These are phyloP conservation scores for Quercus cerris DNA, from an alignment of 306 rosid genomes.

Conservation along the genomic window DNA sequence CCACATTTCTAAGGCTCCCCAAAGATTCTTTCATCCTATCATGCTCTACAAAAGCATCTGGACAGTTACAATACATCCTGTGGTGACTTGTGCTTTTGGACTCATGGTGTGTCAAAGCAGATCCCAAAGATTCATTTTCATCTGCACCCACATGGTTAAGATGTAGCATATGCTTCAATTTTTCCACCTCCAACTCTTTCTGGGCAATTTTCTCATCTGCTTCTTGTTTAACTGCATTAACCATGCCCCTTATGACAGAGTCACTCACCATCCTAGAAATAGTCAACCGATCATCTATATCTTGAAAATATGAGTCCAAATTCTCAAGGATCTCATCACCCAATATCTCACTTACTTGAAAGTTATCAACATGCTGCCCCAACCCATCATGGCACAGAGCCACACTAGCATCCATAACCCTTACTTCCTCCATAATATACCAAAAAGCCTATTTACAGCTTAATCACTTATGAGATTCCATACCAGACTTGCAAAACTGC, in stretches of 20 bases:
- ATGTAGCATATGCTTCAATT: conserved; percentile 48
- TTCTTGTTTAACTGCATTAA: conserved; percentile 62
- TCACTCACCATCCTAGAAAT: conserved; percentile 92
- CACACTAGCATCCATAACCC: conserved; percentile 31
- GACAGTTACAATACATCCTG: neutral
- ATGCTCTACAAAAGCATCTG: conserved; percentile 25
- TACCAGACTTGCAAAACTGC: conserved; percentile 1
- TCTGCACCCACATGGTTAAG: conserved; percentile 27
- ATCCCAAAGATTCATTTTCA: conserved; percentile 21
- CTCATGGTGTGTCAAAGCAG: conserved; percentile 13
- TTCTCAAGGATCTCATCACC: conserved; percentile 51
- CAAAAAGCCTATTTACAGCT: conserved; percentile 14
- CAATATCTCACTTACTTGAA: conserved; percentile 35
- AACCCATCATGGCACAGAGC: conserved; percentile 14
- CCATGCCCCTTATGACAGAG: conserved; percentile 73
- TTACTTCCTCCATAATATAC: conserved; percentile 29
- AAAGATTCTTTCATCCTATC: conserved; percentile 32
- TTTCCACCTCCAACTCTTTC: conserved; percentile 67
- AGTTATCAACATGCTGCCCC: conserved; percentile 25
- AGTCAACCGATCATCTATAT: conserved; percentile 53
- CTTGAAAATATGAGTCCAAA: conserved; percentile 59
- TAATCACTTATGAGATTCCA: neutral
- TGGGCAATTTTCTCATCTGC: conserved; percentile 65
- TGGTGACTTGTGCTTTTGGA: conserved; percentile 11
- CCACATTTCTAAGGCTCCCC: conserved; percentile 36